phyloP scores from a whole-genome alignment of 2,329 filamentous ascomycete species.

The Emergomyces pasteurianus region DNA sequence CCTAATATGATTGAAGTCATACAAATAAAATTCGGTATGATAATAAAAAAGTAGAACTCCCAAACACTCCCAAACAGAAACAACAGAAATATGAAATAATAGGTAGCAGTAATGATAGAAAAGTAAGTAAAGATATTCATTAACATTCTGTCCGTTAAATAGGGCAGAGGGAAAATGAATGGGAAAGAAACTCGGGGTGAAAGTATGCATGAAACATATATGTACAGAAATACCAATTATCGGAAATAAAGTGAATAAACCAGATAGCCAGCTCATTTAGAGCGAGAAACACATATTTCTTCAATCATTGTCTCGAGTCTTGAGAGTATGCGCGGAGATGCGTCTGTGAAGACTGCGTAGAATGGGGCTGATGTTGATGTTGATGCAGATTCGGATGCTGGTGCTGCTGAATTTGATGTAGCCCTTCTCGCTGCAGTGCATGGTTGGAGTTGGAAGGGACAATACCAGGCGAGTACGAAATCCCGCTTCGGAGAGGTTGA shows the following conservation, averaged over 20 bases:
- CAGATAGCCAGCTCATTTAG: neutral
- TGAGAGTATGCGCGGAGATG: conserved; percentile 6
- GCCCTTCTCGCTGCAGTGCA: conserved; percentile 1
- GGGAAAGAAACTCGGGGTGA: neutral
- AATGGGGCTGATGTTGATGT: conserved; percentile 4
- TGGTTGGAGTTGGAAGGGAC: neutral
- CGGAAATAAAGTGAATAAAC: neutral
- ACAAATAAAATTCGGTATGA: neutral
- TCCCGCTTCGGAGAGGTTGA: conserved; percentile 14
- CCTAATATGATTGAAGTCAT: neutral
- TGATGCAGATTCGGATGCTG: conserved; percentile 1
- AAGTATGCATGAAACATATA: neutral
- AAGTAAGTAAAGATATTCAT: neutral
- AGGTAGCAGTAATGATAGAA: neutral
- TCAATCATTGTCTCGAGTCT: conserved; percentile 4
- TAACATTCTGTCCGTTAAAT: neutral
- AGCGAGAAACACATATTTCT: neutral
- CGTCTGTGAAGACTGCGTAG: conserved; percentile 2
- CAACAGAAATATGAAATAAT: neutral
- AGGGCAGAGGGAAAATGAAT: neutral
- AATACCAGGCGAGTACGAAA: neutral
- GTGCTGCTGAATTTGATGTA: neutral
- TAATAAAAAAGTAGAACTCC: neutral
- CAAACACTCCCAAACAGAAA: neutral
- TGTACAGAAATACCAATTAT: neutral